phyloP scores from a whole-genome alignment of 768 basidiomycete species.

The Dendrothele bispora region DNA sequence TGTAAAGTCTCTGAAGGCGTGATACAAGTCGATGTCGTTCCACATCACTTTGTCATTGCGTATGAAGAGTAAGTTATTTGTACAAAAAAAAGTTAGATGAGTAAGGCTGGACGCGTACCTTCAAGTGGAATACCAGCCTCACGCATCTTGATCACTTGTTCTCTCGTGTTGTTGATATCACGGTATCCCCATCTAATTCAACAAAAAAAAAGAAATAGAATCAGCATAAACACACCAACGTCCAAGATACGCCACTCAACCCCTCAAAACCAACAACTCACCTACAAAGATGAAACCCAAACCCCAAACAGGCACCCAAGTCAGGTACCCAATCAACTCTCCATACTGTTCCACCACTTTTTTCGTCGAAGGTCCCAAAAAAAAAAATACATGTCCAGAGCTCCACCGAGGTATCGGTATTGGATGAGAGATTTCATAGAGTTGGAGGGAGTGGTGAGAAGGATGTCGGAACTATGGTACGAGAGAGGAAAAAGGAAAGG shows the following conservation, averaged over 20 bases:
- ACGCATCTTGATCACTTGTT: conserved; percentile 57
- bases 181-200: conserved; percentile 36
- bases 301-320: conserved; percentile 73
- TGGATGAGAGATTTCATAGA: conserved; percentile 63
- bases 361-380: conserved; percentile 53
- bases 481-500: no score
- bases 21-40: conserved; percentile 78
- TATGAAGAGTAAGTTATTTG: background rate
- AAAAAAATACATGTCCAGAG: conserved; percentile 78
- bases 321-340: conserved; percentile 62
- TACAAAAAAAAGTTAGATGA: conserved; percentile 5
- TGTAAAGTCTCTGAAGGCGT: conserved; percentile 69
- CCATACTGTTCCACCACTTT: conserved; percentile 74
- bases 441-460: conserved; percentile 58
- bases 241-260: background rate
- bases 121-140: conserved; percentile 75
- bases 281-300: conserved; percentile 80
- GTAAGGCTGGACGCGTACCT: no score
- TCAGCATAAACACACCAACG: background rate
- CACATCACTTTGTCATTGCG: conserved; percentile 80
- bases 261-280: conserved; percentile 22
- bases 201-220: no score
- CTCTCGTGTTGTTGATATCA: conserved; percentile 54
- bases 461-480: conserved; percentile 70
- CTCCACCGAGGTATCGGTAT: conserved; percentile 74